Evolutionary conservation across 345 rosid genomes (phyloP).

Genomic region (Linum tenue): DNA sequence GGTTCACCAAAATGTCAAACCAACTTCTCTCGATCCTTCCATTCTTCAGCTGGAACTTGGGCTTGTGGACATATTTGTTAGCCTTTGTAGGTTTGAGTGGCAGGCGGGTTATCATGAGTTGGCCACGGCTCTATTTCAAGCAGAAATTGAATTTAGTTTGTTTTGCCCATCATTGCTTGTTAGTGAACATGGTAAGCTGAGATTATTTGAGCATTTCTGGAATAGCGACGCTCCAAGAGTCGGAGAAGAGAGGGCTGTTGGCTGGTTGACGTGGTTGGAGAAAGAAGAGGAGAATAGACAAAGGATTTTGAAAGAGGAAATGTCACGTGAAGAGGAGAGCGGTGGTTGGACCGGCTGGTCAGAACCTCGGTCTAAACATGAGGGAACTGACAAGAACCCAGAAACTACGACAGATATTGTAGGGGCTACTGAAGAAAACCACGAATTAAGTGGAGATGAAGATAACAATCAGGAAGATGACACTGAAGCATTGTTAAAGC

Average conservation of each 20-base stretch:
- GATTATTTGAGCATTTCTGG: slow-evolving; percentile 96
- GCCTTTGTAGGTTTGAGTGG: slow-evolving; percentile 93
- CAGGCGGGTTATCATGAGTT: slow-evolving; percentile 86
- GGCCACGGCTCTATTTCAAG: slow-evolving; percentile 86
- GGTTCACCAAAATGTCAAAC: slow-evolving; percentile 39
- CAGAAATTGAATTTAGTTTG: slow-evolving; percentile 79
- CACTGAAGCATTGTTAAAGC: slow-evolving; percentile 71
- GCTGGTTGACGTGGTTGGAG: slow-evolving; percentile 89
- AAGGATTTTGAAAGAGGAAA: slow-evolving; percentile 52
- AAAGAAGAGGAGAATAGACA: slow-evolving; percentile 92
- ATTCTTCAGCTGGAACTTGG: slow-evolving; percentile 59
- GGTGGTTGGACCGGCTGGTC: slow-evolving; percentile 99
- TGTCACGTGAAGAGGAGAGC: slow-evolving; percentile 37
- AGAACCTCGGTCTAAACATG: slow-evolving; percentile 42
- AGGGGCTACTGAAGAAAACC: slow-evolving; percentile 24
- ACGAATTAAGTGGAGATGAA: slow-evolving; percentile 45
- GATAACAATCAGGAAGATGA: slow-evolving; percentile 58
- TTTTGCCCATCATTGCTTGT: slow-evolving; percentile 71
- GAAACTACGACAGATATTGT: slow-evolving; percentile 26
- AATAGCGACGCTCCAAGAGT: slow-evolving; percentile 70
- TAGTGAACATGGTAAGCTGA: slow-evolving; percentile 64
- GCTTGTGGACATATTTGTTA: slow-evolving; percentile 77
- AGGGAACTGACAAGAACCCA: slow-evolving; percentile 27
- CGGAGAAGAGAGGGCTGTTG: slow-evolving; percentile 91
- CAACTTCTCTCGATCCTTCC: slow-evolving; percentile 32